phyloP scores from a whole-genome alignment of 345 rosid species.

The Euclidium syriacum region DNA sequence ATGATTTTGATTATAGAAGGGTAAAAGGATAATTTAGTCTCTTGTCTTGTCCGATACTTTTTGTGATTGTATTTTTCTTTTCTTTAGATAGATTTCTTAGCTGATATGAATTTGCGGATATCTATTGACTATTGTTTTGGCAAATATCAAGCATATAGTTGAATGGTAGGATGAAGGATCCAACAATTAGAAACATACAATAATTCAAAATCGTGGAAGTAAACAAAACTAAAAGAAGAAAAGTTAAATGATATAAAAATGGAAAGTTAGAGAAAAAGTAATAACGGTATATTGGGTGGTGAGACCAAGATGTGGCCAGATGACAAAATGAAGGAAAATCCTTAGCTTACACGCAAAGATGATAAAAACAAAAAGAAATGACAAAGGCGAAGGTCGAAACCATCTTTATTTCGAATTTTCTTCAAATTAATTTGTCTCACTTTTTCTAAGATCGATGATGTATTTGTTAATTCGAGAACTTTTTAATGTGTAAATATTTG shows the following conservation, averaged over 20 bases:
- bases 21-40: neutral
- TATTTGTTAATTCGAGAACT: neutral
- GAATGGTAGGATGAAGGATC: neutral
- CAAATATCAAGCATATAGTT: neutral
- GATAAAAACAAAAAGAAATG: neutral
- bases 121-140: neutral
- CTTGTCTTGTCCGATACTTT: neutral
- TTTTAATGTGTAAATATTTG: neutral
- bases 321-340: neutral
- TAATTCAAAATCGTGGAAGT: neutral
- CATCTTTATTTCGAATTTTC: neutral
- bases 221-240: neutral
- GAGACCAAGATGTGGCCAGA: neutral
- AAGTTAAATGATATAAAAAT: neutral
- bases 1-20: neutral
- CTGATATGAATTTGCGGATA: neutral
- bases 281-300: constrained; percentile 10
- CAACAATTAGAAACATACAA: neutral
- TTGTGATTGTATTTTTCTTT: neutral
- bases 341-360: constrained; percentile 21
- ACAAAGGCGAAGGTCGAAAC: constrained; percentile 5
- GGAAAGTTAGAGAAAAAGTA: neutral
- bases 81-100: neutral
- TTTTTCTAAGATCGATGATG: neutral
- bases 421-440: neutral